These are phyloP conservation scores for Fusarium incarnatum DNA, from an alignment of 2,329 filamentous ascomycete genomes.

Conservation along the genomic window DNA sequence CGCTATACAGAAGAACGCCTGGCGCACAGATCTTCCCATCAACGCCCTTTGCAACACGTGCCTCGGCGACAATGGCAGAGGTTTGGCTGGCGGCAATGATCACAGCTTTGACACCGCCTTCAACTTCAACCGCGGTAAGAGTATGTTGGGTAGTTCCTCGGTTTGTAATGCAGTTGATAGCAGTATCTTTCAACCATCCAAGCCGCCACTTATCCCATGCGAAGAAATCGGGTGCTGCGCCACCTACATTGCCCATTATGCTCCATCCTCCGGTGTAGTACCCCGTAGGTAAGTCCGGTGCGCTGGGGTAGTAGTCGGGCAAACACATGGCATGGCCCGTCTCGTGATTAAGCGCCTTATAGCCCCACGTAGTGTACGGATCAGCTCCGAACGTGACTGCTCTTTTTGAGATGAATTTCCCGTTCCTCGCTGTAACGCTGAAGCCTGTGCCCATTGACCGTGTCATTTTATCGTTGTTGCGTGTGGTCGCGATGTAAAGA, in stretches of 20 bases:
- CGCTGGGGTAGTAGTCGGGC: conserved; percentile 53
- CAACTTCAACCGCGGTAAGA: conserved; percentile 16
- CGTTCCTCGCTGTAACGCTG: background rate
- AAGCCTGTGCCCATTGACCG: conserved; percentile 18
- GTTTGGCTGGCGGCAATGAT: conserved; percentile 25
- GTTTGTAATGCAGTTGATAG: conserved; percentile 49
- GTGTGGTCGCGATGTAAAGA: conserved; percentile 31
- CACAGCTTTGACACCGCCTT: conserved; percentile 26
- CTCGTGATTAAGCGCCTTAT: conserved; percentile 53
- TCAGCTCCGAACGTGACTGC: conserved; percentile 51
- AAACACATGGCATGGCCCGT: conserved; percentile 55
- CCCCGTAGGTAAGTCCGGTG: conserved; percentile 33
- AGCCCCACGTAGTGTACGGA: conserved; percentile 48
- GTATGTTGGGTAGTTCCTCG: conserved; percentile 46
- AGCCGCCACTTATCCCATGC: conserved; percentile 56
- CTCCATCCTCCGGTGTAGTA: conserved; percentile 53
- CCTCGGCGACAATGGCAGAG: conserved; percentile 50
- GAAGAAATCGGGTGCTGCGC: conserved; percentile 52
- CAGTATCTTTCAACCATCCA: conserved; percentile 51
- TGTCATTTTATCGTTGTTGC: conserved; percentile 10
- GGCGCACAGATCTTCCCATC: conserved; percentile 47
- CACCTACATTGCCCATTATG: conserved; percentile 52
- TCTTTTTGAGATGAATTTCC: conserved; percentile 31
- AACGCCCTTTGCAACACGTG: conserved; percentile 42
- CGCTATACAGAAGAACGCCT: conserved; percentile 52